Conservation (phyloP, 208 protist genomes). For the Lotmaria passim region DNA sequence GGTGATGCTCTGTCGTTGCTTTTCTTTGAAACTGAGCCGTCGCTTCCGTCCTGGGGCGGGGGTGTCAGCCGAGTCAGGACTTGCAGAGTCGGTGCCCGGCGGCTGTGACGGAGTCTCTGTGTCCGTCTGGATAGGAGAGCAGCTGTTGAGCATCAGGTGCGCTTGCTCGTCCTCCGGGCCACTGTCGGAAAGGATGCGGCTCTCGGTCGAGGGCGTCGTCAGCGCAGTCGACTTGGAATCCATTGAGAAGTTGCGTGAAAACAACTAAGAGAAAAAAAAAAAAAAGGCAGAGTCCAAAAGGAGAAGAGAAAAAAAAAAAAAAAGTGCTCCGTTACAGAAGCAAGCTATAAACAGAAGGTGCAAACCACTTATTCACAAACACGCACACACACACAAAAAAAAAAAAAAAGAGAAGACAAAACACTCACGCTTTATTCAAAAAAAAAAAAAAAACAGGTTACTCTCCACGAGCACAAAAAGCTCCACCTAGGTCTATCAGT, state of each 20-base stretch:
- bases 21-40: constrained; percentile 32
- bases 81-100: neutral
- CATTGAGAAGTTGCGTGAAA: neutral
- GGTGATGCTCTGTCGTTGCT: constrained; percentile 19
- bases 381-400: no score
- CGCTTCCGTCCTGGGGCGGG: constrained; percentile 8
- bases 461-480: neutral
- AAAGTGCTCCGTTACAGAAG: neutral
- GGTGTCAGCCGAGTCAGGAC: neutral
- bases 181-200: neutral
- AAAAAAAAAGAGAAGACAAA: neutral
- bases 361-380: no score
- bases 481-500: neutral
- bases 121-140: neutral
- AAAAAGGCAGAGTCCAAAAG: neutral
- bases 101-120: neutral
- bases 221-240: neutral
- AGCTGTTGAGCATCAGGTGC: neutral
- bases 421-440: neutral
- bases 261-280: neutral
- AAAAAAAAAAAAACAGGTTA: neutral
- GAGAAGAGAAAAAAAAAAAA: neutral
- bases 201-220: neutral
- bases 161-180: neutral
- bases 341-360: no score